Conservation (phyloP, 2,329 filamentous ascomycete species). For the Diaporthe nobilis region DNA sequence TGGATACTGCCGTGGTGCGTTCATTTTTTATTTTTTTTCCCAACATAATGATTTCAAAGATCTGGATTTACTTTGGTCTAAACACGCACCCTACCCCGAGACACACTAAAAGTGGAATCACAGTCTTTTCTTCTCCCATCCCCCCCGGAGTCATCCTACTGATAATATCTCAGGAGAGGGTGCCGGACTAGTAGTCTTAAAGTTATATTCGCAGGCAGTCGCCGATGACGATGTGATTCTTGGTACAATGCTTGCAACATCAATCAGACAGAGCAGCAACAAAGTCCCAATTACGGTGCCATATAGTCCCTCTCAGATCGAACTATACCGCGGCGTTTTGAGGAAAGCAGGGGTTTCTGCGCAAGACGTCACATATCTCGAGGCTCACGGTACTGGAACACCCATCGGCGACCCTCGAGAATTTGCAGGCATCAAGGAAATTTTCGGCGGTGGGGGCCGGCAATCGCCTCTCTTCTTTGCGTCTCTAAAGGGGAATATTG, state of each 20-base stretch:
- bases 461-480: not conserved
- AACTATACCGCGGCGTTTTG: not conserved
- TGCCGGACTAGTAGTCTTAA: not conserved
- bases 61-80: not conserved
- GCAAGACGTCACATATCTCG: not conserved
- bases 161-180: not conserved
- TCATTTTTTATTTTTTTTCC: no score
- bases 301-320: not conserved
- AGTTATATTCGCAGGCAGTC: not conserved
- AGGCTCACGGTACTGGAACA: not conserved
- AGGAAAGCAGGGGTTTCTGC: not conserved
- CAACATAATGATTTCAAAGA: no score
- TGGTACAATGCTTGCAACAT: not conserved
- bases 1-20: not conserved
- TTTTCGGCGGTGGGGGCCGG: not conserved
- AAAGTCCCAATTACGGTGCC: not conserved
- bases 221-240: not conserved
- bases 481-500: not conserved
- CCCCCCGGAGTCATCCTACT: not conserved
- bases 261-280: not conserved
- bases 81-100: not conserved
- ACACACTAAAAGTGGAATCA: accelerated
- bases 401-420: not conserved
- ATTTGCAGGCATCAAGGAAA: not conserved
- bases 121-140: accelerated